Base-by-base conservation (phyloP, 2,329 filamentous ascomycete genomes). In the Fusarium austroafricanum region DNA sequence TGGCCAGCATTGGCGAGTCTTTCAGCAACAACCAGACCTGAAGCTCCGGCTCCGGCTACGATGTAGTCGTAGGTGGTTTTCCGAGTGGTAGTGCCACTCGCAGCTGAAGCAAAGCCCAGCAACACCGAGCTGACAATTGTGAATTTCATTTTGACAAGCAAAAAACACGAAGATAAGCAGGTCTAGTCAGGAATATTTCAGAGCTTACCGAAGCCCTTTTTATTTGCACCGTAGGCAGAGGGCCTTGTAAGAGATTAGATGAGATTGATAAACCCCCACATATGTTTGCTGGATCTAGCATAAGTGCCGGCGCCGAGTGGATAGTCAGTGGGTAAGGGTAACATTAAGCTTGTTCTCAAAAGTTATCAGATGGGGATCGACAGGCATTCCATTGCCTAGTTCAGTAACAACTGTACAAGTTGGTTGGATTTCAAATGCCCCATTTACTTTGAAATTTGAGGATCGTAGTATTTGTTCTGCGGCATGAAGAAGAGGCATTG, bases 1-100 rank as follows among this genome's bases (percentile, higher is more conserved):
- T 89, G 85, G 47, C 89, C 89, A 52, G 86, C 82, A 73, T 88
- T 86, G 39, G 86, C 88, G 23, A 92, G 83, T 73, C 84, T 60
- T 31, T 71, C 69, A 12, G 69, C 63, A 17, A 68, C 69, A 18
- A 71, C 56, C 8, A 71, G n/a, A 7, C 69, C 69, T n/a, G 69
- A 70, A 28, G 69, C 69, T 38, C 69, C 69, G 12, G 69, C 69
- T 18, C 69, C 69, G 29, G 69, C 67, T 33, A 71, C 44, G 21
- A 71, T 71, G 43, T 71, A 71, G 58, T 71, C 59, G 55, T 71
- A 71, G 10, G 63, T 62, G 42, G 40, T 61, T 20, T 61, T 65
- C 10, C 52, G 58, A 42, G 47, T 66, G 20, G 60, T 49, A 18
- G 54, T 37, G 43, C 40, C 33, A 40, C 31, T 46, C 44, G 37